Evolutionary conservation across 2,329 filamentous ascomycete species (phyloP), one percentile per base, ranked within the genome.

Genomic region (Aureobasidium sp.): DNA sequence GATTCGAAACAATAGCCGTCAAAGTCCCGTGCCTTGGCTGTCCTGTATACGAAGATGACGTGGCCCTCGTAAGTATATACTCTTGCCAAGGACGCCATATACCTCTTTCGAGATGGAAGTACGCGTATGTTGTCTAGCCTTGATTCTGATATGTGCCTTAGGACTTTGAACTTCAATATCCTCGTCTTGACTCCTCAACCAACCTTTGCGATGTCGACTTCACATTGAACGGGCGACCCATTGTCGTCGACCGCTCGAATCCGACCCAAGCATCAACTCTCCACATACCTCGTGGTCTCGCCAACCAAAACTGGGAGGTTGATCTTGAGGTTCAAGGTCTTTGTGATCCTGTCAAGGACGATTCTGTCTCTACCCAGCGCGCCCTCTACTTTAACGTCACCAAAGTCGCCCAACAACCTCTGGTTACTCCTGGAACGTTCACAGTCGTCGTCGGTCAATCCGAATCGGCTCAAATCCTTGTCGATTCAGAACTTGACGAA

Each of bases 21-120:
- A 61, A 39, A 41, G 46, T 65, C 26, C 59, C 62, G 29, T 66
- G 65, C 42, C 13, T 50, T 42, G 58, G 41, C 55, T 66, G 65
- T 41, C 50, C 59, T 58, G 34, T 47, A 48, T 58, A 42, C 26
- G 56, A 42, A 57, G 65, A 61, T 65, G 65, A 66, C 65, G 65
- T 61, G 62, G 61, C 61, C 55, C 60, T 65, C 27, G 65, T 66
- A 48, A 36, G 65, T 61, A 53, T 46, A 63, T 13, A 17, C 20
- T 36, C 26, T 47, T 41, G 62, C 62, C 62, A 62, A 64, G 50
- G 32, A 37, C 48, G 34, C 44, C 26, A 13, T 60, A 26, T 47
- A 41, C 48, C 36, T 37, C 52, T 5, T 44, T 56, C 26, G 32
- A 37, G 4, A 34, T 27, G 10, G 29, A 12, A 20, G 42, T 47